These are phyloP conservation scores for Lipomyces yarrowii DNA, from an alignment of 1,139 yeast genomes.

Conservation along the genomic window DNA sequence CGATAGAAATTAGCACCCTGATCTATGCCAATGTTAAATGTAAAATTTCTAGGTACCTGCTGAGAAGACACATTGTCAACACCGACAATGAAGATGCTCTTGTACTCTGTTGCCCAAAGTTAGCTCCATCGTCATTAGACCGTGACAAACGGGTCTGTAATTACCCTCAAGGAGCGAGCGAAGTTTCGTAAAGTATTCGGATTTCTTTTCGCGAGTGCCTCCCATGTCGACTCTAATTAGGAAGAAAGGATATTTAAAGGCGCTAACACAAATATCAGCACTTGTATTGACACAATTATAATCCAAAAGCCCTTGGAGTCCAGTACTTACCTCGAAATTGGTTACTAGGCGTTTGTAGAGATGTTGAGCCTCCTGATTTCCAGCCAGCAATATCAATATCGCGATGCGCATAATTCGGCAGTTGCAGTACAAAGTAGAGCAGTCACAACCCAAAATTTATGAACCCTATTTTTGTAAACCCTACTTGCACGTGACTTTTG, in stretches of 20 bases:
- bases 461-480: background rate
- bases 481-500: background rate
- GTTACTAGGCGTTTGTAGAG: constrained; percentile 3
- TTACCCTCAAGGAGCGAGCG: constrained; percentile 83
- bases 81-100: constrained; percentile 97
- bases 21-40: background rate
- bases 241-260: constrained; percentile 33
- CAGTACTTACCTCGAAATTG: constrained; percentile 18
- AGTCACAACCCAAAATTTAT: constrained; percentile 7
- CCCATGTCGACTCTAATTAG: constrained; percentile 85
- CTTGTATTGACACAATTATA: background rate
- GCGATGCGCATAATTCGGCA: background rate
- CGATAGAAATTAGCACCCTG: background rate
- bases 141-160: background rate
- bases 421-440: background rate
- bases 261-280: constrained; percentile 3
- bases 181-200: constrained; percentile 91
- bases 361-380: background rate
- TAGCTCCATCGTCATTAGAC: background rate
- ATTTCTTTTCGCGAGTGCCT: constrained; percentile 98
- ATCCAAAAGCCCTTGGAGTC: background rate
- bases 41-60: constrained; percentile 48
- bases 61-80: constrained; percentile 99
- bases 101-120: constrained; percentile 56
- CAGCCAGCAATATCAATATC: background rate